Evolutionary conservation across 73 alveolate genomes (phyloP), one percentile per base, ranked within the genome.

Genomic region (Blepharisma stoltei): DNA sequence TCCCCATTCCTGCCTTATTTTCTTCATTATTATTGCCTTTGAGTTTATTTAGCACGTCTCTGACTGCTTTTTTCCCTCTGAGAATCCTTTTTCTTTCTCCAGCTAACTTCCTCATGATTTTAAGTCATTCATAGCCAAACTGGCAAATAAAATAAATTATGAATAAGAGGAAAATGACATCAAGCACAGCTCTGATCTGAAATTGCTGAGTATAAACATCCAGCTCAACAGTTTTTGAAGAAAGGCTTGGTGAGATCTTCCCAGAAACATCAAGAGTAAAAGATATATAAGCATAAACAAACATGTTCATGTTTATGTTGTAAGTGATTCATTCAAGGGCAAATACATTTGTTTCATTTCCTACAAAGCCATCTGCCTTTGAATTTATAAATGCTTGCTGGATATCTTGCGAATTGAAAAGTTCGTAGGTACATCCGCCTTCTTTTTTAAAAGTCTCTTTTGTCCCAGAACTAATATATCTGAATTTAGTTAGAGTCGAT

Each of bases 251-350:
- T 44, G 21, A 23, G 6, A 83, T 75, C n/a, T 6, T 47, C 25
- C 90, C 93, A 14, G 82, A 21, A 8, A 78, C 87, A 50, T 70
- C 88, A 45, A 69, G 27, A 20, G 32, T 53, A 77, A 86, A 86
- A 7, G 7, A 32, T 37, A 77, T 45, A 32, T 67, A 47, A 20
- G 45, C 27, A 32, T 82, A 83, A 4, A 76, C 76, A 45, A 82
- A n/a, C 68, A 55, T 53, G 41, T 76, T 54, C 27, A 47, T 38
- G 66, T 86, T 86, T 38, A 82, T 76, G 48, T 83, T 86, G 49
- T 65, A 81, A 46, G 76, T 71, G 7, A 83, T 54, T 50, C 77
- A 76, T 20, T 86, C 89, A 54, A 48, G 75, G 65, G 79, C 76
- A 67, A 44, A 25, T 47, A 78, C 66, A 67, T 84, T 68, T 55